Percentiles rank a stretch among this genome's conserved stretches.
phyloP scores from a whole-genome alignment of 768 basidiomycete genomes.

The Rubroboletus pulcherrimus region DNA sequence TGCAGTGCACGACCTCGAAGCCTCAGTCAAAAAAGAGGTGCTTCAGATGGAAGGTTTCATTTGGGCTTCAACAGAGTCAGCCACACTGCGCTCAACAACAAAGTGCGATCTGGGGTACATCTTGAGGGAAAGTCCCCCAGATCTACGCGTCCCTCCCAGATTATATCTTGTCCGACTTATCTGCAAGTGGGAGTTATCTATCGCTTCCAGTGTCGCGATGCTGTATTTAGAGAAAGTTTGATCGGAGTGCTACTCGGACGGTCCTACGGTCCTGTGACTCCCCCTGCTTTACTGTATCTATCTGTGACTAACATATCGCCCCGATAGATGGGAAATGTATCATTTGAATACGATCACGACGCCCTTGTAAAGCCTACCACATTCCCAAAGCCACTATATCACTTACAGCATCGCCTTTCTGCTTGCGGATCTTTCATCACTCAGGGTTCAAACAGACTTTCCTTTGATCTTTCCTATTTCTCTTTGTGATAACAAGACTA shows the following conservation, averaged over 20 bases:
- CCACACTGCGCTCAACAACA: background rate
- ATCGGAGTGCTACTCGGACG: background rate
- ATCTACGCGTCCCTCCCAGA: background rate
- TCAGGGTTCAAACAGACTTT: background rate
- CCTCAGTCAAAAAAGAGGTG: background rate
- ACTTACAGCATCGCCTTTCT: background rate
- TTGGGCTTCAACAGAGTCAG: background rate
- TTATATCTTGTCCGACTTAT: background rate
- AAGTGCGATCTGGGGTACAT: background rate
- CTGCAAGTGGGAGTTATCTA: background rate
- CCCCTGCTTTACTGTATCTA: background rate
- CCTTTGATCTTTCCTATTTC: background rate
- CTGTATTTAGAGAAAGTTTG: background rate
- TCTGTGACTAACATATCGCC: background rate
- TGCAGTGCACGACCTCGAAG: background rate
- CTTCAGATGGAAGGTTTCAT: background rate
- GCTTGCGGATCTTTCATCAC: too few relatives aligned
- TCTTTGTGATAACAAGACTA: background rate
- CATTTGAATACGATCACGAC: background rate
- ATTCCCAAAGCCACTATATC: background rate
- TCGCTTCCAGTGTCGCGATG: background rate
- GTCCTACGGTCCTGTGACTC: background rate
- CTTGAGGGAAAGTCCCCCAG: background rate
- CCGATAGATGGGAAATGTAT: background rate
- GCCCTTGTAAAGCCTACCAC: background rate